phyloP scores from a whole-genome alignment of 495 filamentous ascomycete species.

The Saxophila tyrrhenica region DNA sequence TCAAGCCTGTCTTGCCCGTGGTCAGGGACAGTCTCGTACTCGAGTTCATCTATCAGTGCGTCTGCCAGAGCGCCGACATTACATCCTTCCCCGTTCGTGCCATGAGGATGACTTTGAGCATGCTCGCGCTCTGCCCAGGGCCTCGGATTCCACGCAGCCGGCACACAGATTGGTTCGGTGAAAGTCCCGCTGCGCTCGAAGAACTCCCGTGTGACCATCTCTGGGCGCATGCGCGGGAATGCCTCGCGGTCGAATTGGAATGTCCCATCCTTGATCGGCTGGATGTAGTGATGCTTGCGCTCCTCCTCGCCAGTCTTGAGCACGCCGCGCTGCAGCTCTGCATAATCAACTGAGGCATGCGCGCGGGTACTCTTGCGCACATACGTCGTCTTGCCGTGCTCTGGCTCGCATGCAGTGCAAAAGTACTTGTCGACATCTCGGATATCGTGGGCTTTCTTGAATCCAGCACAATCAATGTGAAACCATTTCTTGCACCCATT shows the following conservation, averaged over 20 bases:
- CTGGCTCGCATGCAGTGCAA: constrained; percentile 47
- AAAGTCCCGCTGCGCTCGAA: constrained; percentile 58
- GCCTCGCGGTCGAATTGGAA: constrained; percentile 51
- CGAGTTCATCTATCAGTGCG: constrained; percentile 14
- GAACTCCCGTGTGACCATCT: constrained; percentile 53
- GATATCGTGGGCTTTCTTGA: constrained; percentile 58
- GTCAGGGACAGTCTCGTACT: constrained; percentile 41
- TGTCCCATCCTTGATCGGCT: constrained; percentile 57
- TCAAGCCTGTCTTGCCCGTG: constrained; percentile 56
- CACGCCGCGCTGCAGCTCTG: constrained; percentile 61
- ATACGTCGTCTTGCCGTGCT: constrained; percentile 45
- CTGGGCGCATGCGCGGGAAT: constrained; percentile 58
- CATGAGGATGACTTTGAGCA: no score
- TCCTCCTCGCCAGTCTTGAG: constrained; percentile 57
- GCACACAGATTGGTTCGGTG: constrained; percentile 60
- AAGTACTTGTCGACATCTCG: constrained; percentile 64
- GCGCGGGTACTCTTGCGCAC: constrained; percentile 46
- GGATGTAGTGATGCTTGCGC: constrained; percentile 63
- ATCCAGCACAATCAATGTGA: constrained; percentile 61
- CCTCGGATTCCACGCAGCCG: constrained; percentile 52
- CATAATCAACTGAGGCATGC: constrained; percentile 64
- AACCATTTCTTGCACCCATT: constrained; percentile 68
- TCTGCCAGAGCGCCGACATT: neutral
- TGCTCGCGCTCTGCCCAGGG: constrained; percentile 8
- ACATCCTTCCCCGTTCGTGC: no score